Base-by-base conservation (phyloP, 768 basidiomycete species). In the Podaxis pistillaris region DNA sequence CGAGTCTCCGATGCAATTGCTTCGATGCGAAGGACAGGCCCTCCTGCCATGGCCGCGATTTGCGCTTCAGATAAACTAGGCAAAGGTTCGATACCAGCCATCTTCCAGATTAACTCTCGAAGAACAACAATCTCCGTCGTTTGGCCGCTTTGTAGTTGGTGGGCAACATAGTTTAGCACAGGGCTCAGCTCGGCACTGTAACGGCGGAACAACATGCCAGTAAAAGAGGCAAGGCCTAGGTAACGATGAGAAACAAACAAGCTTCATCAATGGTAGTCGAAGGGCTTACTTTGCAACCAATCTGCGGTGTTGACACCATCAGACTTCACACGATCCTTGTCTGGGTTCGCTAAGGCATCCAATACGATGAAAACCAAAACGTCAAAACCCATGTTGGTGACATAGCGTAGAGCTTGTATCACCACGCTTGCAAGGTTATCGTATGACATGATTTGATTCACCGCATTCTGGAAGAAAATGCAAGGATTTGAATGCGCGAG, bases 391-490 rank as follows among this genome's bases (percentile, higher is more conserved):
- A 99, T 90, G 65, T 89, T 89, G 2, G 94, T 94, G 66, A 94
- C 87, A 75, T 92, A 96, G 71, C 91, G 81, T 67, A 94, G 80
- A 17, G 91, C 91, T 67, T 94, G 94, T 26, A 98, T 90, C 47
- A 98, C 90, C 22, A 95, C 93, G 46, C 83, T 83, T 9, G 93
- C 93, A 58, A 97, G 76, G 74, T 98, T 99, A 71, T 96, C 93
- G 70, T 99, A 99, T 13, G 93, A 89, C 89, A 94, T 94, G 62
- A 98, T 91, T 74, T 98, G 97, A 66, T 89, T 88, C 52, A 99
- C 88, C 0, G 91, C 93, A 64, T 92, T 91, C 24, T 84, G 72
- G 78, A 98, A 98, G 68, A 98, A 86, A 55, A 96, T 88, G 67
- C 88, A 90, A 4, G 97, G 97, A 70, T 98, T 97, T 17, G 92